phyloP scores from a whole-genome alignment of 208 protist genomes.

The Acanthamoeba quina region DNA sequence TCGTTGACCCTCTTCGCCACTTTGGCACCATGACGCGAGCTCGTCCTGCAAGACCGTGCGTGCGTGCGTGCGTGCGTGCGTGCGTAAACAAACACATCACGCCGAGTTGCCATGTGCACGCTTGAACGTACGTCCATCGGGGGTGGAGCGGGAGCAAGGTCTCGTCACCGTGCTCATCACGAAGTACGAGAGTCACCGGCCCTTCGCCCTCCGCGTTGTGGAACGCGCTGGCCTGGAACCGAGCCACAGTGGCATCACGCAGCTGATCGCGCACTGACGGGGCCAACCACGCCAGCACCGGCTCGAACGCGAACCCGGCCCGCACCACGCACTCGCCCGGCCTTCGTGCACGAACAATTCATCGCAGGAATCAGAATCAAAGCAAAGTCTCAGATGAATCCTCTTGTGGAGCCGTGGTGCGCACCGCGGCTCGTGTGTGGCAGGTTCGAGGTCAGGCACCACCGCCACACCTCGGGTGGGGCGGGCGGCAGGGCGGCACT shows the following conservation, averaged over 20 bases:
- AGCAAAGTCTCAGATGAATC: not conserved
- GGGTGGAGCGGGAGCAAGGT: not conserved
- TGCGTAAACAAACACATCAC: not conserved
- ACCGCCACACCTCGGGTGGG: not conserved
- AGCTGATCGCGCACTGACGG: not conserved
- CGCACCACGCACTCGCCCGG: not conserved
- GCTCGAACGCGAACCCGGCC: not conserved
- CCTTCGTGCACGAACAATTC: not conserved
- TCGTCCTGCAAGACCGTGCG: not conserved
- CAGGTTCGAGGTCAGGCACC: not conserved
- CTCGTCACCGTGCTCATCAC: not conserved
- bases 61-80: not conserved
- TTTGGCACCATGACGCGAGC: not conserved
- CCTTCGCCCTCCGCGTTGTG: not conserved
- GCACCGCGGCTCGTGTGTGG: too few species aligned
- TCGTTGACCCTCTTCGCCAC: not conserved
- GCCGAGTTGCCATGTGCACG: not conserved
- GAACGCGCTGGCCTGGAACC: not conserved
- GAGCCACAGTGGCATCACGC: not conserved
- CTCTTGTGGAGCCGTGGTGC: too few species aligned
- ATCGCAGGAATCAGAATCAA: not conserved
- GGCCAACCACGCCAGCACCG: not conserved
- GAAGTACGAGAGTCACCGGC: not conserved
- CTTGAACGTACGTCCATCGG: not conserved
- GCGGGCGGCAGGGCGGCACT: not conserved